These are phyloP conservation scores for Nitzschia inconspicua DNA, from an alignment of 108 stramenopile species.

Conservation along the genomic window DNA sequence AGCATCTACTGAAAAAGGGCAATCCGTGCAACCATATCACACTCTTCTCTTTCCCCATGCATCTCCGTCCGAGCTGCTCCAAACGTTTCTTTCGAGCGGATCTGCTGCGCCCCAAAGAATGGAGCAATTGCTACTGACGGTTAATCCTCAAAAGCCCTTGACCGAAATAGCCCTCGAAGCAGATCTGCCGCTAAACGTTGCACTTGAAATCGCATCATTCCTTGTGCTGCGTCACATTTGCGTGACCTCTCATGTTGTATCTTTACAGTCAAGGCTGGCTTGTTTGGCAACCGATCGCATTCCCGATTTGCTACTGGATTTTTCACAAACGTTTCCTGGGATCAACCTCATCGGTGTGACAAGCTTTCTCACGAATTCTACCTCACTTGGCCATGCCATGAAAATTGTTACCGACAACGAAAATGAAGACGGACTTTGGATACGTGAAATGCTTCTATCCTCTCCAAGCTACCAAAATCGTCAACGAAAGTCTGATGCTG, in stretches of 20 bases:
- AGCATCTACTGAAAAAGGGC: background rate
- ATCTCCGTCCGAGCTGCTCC: conserved; percentile 60
- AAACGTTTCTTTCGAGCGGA: conserved; percentile 37
- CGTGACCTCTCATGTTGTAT: conserved; percentile 53
- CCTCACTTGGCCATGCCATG: conserved; percentile 30
- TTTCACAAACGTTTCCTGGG: conserved; percentile 62
- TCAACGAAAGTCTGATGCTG: conserved; percentile 1
- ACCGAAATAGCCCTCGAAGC: conserved; percentile 68
- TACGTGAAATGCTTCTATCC: conserved; percentile 15
- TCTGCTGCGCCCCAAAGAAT: conserved; percentile 38
- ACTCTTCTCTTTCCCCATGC: conserved; percentile 78
- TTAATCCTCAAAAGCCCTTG: conserved; percentile 63
- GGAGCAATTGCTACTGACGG: conserved; percentile 52
- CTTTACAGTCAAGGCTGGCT: conserved; percentile 36
- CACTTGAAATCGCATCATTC: conserved; percentile 60
- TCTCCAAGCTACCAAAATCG: conserved; percentile 20
- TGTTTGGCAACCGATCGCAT: conserved; percentile 42
- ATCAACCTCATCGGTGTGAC: conserved; percentile 40
- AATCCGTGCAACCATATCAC: conserved; percentile 57
- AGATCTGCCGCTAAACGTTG: conserved; percentile 52
- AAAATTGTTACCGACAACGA: conserved; percentile 7
- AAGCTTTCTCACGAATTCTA: conserved; percentile 30
- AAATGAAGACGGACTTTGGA: conserved; percentile 19
- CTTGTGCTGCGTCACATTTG: conserved; percentile 52
- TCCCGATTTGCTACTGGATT: conserved; percentile 45